Conservation (phyloP, 177 flowering plant genomes). For the Vitis hybrid region DNA sequence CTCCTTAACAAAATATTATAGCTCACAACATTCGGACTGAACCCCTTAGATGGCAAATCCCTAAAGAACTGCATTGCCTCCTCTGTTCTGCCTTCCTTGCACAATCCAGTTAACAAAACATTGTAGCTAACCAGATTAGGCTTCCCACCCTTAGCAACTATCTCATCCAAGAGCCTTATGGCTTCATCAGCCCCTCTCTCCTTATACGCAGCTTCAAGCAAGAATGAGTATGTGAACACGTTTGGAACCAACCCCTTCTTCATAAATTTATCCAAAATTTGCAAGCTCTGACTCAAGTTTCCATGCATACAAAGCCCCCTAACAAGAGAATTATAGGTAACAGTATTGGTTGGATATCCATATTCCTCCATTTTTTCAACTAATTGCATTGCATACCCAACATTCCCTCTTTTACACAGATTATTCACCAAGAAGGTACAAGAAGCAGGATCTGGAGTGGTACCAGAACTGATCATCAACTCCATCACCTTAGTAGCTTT, state of each 20-base stretch:
- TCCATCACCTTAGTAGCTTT: conserved; percentile 77
- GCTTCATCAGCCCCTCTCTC: conserved; percentile 85
- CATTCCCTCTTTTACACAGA: conserved; percentile 73
- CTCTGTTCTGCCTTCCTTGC: conserved; percentile 74
- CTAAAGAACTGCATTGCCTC: conserved; percentile 70
- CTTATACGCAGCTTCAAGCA: conserved; percentile 80
- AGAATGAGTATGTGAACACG: conserved; percentile 73
- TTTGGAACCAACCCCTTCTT: conserved; percentile 74
- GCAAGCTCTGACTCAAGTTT: conserved; percentile 59
- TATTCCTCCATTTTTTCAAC: conserved; percentile 78
- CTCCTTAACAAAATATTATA: conserved; percentile 75
- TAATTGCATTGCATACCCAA: conserved; percentile 84
- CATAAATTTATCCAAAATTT: conserved; percentile 60
- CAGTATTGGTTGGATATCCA: conserved; percentile 60
- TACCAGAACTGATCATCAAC: conserved; percentile 64
- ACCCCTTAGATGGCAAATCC: conserved; percentile 64
- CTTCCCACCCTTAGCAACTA: conserved; percentile 68
- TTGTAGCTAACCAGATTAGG: conserved; percentile 88
- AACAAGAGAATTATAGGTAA: conserved; percentile 76
- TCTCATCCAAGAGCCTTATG: conserved; percentile 64
- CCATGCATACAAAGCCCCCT: conserved; percentile 77
- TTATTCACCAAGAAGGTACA: conserved; percentile 64
- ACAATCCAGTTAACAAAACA: conserved; percentile 78
- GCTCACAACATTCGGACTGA: conserved; percentile 77
- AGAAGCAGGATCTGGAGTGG: conserved; percentile 55